These are phyloP conservation scores for Meyerozyma guilliermondii DNA, from an alignment of 1,139 yeast genomes.

Conservation along the genomic window DNA sequence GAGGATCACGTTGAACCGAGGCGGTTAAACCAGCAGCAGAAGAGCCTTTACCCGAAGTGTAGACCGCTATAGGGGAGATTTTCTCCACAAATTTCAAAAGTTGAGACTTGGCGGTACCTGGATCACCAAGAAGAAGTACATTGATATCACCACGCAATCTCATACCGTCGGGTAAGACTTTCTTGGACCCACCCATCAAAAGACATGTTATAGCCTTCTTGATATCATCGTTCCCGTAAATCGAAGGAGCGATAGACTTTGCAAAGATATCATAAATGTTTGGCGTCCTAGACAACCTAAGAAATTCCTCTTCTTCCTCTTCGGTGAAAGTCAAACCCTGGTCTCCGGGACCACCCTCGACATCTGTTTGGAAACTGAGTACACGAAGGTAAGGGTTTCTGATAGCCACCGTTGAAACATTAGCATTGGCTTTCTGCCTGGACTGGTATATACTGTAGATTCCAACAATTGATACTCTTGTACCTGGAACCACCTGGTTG, in stretches of 20 bases:
- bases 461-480: slow-evolving; percentile 87
- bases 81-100: slow-evolving; percentile 90
- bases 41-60: slow-evolving; percentile 98
- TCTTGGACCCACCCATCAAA: slow-evolving; percentile 91
- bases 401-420: slow-evolving; percentile 66
- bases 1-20: slow-evolving; percentile 87
- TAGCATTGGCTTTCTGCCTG: slow-evolving; percentile 40
- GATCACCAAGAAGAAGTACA: slow-evolving; percentile 90
- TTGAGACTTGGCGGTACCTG: slow-evolving; percentile 98
- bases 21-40: slow-evolving; percentile 99
- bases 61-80: slow-evolving; percentile 89
- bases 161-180: slow-evolving; percentile 92
- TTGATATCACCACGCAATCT: slow-evolving; percentile 95
- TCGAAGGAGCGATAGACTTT: slow-evolving; percentile 93
- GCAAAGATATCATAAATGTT: slow-evolving; percentile 79
- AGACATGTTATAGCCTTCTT: slow-evolving; percentile 91
- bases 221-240: slow-evolving; percentile 89
- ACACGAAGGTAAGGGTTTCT: slow-evolving; percentile 89
- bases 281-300: slow-evolving; percentile 75
- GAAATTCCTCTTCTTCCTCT: slow-evolving; percentile 90
- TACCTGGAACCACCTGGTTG: slow-evolving; percentile 91
- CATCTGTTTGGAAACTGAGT: slow-evolving; percentile 79
- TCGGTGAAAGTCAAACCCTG: slow-evolving; percentile 73
- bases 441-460: slow-evolving; percentile 84
- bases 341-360: slow-evolving; percentile 62